Percentiles rank a stretch among this genome's conserved stretches.
Conservation (phyloP, 257 asterid species). For the Scutellaria baicalensis region DNA sequence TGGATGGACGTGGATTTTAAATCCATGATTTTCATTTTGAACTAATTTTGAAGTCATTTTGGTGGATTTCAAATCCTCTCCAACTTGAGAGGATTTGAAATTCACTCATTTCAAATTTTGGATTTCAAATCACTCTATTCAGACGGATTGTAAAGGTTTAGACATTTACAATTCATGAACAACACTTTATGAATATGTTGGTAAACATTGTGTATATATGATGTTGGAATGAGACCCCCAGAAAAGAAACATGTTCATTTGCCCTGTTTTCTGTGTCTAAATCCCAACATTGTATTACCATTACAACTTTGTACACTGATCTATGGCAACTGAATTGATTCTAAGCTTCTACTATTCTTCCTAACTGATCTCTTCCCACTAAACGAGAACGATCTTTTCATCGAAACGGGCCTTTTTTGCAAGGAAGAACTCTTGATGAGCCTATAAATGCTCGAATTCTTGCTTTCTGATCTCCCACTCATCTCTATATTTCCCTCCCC, state of each 20-base stretch:
- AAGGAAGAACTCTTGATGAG: slow-evolving; percentile 43
- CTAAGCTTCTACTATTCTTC: slow-evolving; percentile 35
- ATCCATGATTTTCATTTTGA: too few relatives aligned
- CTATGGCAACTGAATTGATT: slow-evolving; percentile 5
- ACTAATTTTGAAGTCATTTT: too few relatives aligned
- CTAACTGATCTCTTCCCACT: slow-evolving; percentile 34
- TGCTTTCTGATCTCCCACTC: slow-evolving; percentile 12
- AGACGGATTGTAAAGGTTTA: too few relatives aligned
- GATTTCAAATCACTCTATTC: too few relatives aligned
- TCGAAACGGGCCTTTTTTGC: slow-evolving; percentile 38
- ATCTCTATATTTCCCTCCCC: slow-evolving; percentile 17
- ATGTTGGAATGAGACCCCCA: too few relatives aligned
- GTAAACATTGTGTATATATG: too few relatives aligned
- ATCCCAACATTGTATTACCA: too few relatives aligned
- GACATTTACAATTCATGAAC: not conserved
- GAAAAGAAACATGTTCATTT: not conserved
- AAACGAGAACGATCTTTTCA: slow-evolving; percentile 58
- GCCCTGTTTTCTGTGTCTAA: too few relatives aligned
- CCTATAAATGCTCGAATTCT: slow-evolving; percentile 25
- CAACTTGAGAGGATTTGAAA: too few relatives aligned
- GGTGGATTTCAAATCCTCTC: too few relatives aligned
- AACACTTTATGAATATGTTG: not conserved
- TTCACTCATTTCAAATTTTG: too few relatives aligned
- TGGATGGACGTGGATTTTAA: too few relatives aligned
- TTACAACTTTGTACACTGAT: not conserved